A percentile compares a stretch with the other conserved stretches of the same genome.
These are phyloP conservation scores for Coprinopsis cinerea DNA, from an alignment of 768 basidiomycete genomes.

Conservation along the genomic window DNA sequence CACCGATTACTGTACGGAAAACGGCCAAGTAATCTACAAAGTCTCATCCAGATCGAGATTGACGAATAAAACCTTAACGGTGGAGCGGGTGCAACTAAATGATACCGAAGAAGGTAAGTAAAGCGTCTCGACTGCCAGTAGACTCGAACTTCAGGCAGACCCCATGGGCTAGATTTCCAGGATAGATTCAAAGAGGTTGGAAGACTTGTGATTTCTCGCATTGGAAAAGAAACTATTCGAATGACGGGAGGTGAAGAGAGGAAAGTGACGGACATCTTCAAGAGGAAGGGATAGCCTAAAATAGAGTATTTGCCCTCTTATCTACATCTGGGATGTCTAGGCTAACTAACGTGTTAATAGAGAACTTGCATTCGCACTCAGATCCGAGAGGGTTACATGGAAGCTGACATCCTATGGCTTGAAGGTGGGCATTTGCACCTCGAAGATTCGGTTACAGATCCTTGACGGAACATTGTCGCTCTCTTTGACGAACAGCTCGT, in stretches of 20 bases:
- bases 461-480: too few species aligned
- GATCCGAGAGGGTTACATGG: too few species aligned
- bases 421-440: too few species aligned
- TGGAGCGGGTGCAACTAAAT: background rate
- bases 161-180: background rate
- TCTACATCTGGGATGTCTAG: too few species aligned
- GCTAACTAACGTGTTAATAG: too few species aligned
- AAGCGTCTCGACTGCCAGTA: background rate
- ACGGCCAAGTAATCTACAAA: background rate
- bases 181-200: background rate
- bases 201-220: background rate
- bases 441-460: too few species aligned
- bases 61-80: background rate
- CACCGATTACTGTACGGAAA: background rate
- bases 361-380: too few species aligned
- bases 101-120: background rate
- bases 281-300: background rate
- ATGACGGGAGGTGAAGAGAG: background rate
- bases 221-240: background rate
- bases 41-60: background rate
- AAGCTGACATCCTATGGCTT: too few species aligned
- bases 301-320: background rate
- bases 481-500: too few species aligned
- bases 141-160: background rate
- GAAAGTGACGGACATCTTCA: background rate